Evolutionary conservation across 768 basidiomycete species (phyloP), one percentile per base, ranked within the genome.

Genomic region (Collybia mongolica): DNA sequence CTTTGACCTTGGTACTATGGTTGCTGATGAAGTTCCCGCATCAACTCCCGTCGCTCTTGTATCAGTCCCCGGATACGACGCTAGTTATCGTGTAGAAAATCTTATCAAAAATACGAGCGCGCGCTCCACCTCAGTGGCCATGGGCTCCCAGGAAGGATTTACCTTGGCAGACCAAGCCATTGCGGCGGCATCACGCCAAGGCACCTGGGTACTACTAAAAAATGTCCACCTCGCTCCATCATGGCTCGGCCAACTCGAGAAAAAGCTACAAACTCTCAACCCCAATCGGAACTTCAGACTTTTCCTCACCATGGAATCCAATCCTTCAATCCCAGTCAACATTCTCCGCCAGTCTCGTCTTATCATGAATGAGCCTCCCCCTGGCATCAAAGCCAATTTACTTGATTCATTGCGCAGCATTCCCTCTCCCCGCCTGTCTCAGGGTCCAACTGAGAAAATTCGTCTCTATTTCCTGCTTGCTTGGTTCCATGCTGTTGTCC

Each of bases 141-240:
- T 99, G 94, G 97, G 97, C 19, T 97, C 96, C 1, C 89, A 94
- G 55, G 97, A 99, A 75, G 96, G 96, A n/a, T 96, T 93, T 67
- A 83, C 84, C 3, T 78, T 95, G 1, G 97, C 97, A 9, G 96
- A 99, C 61, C 95, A 97, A 70, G 95, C 96, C 2, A 97, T 99
- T 54, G 88, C 90, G 24, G 73, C 85, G 19, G 97, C 95, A 36
- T 90, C 94, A 20, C 83, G 96, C 9, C 90, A 92, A 68, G 97
- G 97, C 9, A 82, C 89, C 26, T 97, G 95, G 95, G 96, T 99
- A 1, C 77, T 99, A 22, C 81, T 98, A 54, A 98, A 98, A 76
- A 99, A 99, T 56, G 93, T 96, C 15, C 95, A 98, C 64, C 81
- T 99, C 39, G 93, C 96, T 1, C 90, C 96, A 14, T 84, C 88